These are phyloP conservation scores for Eucalyptus guilfoylei DNA, from an alignment of 345 rosid genomes.

Conservation along the genomic window DNA sequence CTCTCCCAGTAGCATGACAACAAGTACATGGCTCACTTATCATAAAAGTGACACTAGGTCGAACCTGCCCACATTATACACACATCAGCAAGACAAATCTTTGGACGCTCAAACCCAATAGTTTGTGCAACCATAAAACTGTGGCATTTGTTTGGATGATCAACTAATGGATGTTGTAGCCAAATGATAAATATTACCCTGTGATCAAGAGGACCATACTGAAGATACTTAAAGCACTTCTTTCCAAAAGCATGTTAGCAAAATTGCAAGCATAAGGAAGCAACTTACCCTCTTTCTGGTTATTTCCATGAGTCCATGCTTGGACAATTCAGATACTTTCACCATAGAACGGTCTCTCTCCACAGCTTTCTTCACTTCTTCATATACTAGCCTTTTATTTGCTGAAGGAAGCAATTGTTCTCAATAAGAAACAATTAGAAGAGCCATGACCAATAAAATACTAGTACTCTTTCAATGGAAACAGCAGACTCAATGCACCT, in stretches of 20 bases:
- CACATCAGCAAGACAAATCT: background rate
- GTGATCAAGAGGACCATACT: background rate
- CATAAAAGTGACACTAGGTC: conserved; percentile 95
- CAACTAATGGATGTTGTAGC: background rate
- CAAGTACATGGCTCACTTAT: conserved; percentile 89
- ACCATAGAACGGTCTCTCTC: conserved; percentile 85
- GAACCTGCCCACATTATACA: conserved; percentile 48
- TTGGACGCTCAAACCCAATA: background rate
- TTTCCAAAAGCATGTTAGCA: background rate
- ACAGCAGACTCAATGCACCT: background rate
- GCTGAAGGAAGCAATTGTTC: conserved; percentile 26
- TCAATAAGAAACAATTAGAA: background rate
- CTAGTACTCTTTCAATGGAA: background rate
- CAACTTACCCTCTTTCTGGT: conserved; percentile 85
- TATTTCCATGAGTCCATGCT: conserved; percentile 96
- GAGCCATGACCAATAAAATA: background rate
- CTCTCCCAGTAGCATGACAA: conserved; percentile 96
- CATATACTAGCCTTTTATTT: conserved; percentile 79
- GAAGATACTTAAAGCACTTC: background rate
- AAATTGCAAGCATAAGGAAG: background rate
- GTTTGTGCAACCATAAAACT: background rate
- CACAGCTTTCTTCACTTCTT: conserved; percentile 87
- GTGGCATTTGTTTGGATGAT: background rate
- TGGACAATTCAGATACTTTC: conserved; percentile 89
- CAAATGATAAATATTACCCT: background rate